Evolutionary conservation across 2,329 filamentous ascomycete species (phyloP).

Genomic region (Harringtonia aguacate): DNA sequence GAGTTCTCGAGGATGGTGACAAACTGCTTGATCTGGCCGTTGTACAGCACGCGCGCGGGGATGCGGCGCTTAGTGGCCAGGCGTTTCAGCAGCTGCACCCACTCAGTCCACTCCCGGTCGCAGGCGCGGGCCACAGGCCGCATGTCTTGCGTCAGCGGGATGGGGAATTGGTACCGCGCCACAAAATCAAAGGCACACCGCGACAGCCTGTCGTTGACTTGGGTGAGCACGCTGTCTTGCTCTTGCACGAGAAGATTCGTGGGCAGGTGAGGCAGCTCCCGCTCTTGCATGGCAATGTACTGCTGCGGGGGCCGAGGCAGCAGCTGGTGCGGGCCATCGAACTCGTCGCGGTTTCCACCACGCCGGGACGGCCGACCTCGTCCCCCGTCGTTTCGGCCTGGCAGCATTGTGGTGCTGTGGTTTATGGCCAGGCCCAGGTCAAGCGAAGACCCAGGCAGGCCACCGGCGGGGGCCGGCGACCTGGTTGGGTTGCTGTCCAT

Average conservation of each 20-base stretch:
- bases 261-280: slow-evolving; percentile 70
- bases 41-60: slow-evolving; percentile 72
- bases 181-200: slow-evolving; percentile 86
- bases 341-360: slow-evolving; percentile 76
- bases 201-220: slow-evolving; percentile 76
- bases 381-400: slow-evolving; percentile 33
- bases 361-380: slow-evolving; percentile 51
- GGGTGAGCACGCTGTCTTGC: slow-evolving; percentile 69
- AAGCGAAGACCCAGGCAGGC: neutral
- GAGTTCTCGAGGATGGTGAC: slow-evolving; percentile 83
- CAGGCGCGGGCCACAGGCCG: slow-evolving; percentile 62
- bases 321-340: slow-evolving; percentile 78
- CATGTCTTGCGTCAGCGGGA: slow-evolving; percentile 74
- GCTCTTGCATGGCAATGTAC: slow-evolving; percentile 65
- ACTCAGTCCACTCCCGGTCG: slow-evolving; percentile 84
- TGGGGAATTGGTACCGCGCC: slow-evolving; percentile 83
- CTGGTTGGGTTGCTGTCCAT: slow-evolving; percentile 37
- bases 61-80: slow-evolving; percentile 80
- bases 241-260: slow-evolving; percentile 76
- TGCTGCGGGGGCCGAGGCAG: slow-evolving; percentile 61
- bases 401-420: slow-evolving; percentile 9
- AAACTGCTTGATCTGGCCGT: slow-evolving; percentile 85
- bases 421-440: neutral
- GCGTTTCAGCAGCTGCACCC: slow-evolving; percentile 79
- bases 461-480: slow-evolving; percentile 19